Evolutionary conservation across 805 yeast genomes (phyloP), one percentile per base, ranked within the genome.

Genomic region (Starmerella ratchasimensis): DNA sequence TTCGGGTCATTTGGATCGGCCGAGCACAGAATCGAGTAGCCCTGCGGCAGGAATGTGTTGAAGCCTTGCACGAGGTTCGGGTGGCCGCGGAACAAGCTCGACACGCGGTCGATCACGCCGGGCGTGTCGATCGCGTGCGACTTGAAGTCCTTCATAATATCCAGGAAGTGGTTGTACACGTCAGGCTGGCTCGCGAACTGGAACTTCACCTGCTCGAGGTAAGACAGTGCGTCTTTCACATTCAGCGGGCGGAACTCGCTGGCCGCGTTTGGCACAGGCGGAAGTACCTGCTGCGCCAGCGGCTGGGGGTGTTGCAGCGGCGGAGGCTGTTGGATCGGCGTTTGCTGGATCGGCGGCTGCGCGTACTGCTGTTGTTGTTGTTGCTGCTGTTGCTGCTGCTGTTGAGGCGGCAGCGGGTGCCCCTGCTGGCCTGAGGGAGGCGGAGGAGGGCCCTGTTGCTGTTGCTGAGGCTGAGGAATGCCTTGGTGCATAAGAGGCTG

Each of bases 121-220:
- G 97, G 98, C 0, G 99, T 90, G 58, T 90, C 97, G 51, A 90
- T 86, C 44, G 75, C 74, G 63, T 88, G 96, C 37, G 93, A 78
- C 64, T 93, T 93, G 65, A 90, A 93, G 56, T 93, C 99, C 64
- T 93, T 93, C 99, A 90, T 90, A 47, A 90, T 88, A 56, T 90
- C 99, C 54, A 90, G 68, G 54, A 93, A 90, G 58, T 81, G 84
- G 59, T 90, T 90, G 66, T 90, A 90, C 30, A 90, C 94, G 52
- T 86, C 96, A 0, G 97, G 93, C 61, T 88, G 93, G 47, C 76
- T 71, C 58, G 72, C 79, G 60, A 90, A 90, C 57, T 86, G 96
- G 34, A 78, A 71, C 60, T 90, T 90, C 36, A 90, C 98, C 60
- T 86, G 94, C 56, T 93, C 98, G 49, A 90, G 69, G 55, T 93